Conservation (phyloP, 106 monocot genomes). For the Chionographis japonica region DNA sequence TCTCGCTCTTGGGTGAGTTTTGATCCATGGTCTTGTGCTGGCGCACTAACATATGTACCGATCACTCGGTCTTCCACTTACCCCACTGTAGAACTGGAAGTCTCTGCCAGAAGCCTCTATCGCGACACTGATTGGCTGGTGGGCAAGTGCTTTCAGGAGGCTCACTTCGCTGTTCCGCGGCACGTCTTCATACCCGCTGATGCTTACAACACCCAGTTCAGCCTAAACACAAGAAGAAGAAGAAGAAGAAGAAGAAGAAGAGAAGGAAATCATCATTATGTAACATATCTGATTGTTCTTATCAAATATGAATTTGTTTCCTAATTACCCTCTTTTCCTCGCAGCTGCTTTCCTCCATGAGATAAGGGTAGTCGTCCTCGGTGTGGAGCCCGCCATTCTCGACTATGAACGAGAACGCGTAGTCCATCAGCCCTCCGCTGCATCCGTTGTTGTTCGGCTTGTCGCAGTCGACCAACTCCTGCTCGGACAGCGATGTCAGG, state of each 20-base stretch:
- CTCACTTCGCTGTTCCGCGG: slow-evolving; percentile 23
- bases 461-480: slow-evolving; percentile 47
- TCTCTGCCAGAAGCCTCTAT: slow-evolving; percentile 42
- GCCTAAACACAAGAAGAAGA: slow-evolving; percentile 5
- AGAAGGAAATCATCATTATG: neutral
- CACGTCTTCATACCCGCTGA: slow-evolving; percentile 36
- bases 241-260: neutral
- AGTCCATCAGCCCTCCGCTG: slow-evolving; percentile 49
- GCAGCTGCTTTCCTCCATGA: slow-evolving; percentile 42
- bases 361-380: slow-evolving; percentile 53
- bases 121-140: slow-evolving; percentile 49
- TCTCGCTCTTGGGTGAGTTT: too few species aligned
- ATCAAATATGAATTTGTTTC: neutral
- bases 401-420: slow-evolving; percentile 29
- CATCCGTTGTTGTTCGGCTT: slow-evolving; percentile 33
- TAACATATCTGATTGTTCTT: neutral
- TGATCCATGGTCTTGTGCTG: too few species aligned
- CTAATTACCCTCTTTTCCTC: slow-evolving; percentile 21
- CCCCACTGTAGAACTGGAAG: slow-evolving; percentile 62
- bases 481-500: slow-evolving; percentile 39
- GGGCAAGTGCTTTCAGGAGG: slow-evolving; percentile 42
- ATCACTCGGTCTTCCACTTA: neutral
- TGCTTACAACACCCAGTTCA: slow-evolving; percentile 21
- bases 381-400: slow-evolving; percentile 29
- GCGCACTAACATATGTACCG: too few species aligned